Evolutionary conservation across 1,284 basidiomycete species (phyloP).

Genomic region (Marasmius oreades): DNA sequence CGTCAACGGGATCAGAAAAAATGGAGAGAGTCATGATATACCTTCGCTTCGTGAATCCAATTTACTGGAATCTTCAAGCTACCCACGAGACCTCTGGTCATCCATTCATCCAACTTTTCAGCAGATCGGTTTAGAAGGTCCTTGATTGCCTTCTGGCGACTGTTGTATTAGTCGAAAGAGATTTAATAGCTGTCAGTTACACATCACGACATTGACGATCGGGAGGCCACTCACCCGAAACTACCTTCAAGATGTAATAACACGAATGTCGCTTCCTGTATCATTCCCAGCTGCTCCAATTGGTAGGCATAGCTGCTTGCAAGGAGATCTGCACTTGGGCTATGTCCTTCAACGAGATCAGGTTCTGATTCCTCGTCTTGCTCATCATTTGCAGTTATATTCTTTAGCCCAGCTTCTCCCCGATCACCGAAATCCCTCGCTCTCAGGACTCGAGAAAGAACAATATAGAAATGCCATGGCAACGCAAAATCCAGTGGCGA

Average conservation of each 20-base stretch:
- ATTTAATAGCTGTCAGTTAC: constrained; percentile 2
- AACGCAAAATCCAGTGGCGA: constrained; percentile 80
- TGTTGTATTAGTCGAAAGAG: constrained; percentile 21
- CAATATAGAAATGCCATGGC: constrained; percentile 91
- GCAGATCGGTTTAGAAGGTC: constrained; percentile 79
- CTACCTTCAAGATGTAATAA: constrained; percentile 84
- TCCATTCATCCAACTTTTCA: constrained; percentile 64
- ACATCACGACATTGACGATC: constrained; percentile 2
- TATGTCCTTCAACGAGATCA: constrained; percentile 59
- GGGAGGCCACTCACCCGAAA: constrained; percentile 53
- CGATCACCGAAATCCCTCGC: constrained; percentile 87
- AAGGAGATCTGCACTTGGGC: constrained; percentile 79
- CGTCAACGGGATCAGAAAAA: constrained; percentile 10
- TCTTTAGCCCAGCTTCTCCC: constrained; percentile 37
- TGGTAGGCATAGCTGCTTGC: constrained; percentile 86
- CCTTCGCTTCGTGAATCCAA: constrained; percentile 91
- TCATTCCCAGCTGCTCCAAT: constrained; percentile 77
- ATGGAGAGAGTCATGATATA: constrained; percentile 27
- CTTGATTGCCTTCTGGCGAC: constrained; percentile 79
- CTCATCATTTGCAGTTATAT: constrained; percentile 22
- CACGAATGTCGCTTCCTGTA: constrained; percentile 88
- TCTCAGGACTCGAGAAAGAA: constrained; percentile 81
- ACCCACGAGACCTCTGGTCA: constrained; percentile 68
- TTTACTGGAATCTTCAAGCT: constrained; percentile 76
- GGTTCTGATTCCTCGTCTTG: constrained; percentile 39